These are phyloP conservation scores for Globisporangium nodosum DNA, from an alignment of 352 stramenopile genomes.

Conservation along the genomic window DNA sequence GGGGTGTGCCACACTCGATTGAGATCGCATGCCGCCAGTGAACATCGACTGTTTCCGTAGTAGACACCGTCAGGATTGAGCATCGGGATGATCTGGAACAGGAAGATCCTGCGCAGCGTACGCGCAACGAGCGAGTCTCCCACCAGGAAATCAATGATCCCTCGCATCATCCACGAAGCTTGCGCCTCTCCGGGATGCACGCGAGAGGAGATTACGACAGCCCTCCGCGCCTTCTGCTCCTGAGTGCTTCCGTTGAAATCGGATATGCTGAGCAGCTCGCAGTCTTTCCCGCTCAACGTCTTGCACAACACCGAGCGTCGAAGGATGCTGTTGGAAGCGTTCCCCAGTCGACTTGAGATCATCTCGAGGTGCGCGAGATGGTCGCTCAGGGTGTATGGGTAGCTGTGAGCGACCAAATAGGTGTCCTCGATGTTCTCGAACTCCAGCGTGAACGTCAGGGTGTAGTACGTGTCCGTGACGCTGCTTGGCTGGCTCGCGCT, in stretches of 20 bases:
- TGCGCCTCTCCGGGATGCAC: slow-evolving; percentile 90
- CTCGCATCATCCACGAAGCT: slow-evolving; percentile 93
- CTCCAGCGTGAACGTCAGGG: slow-evolving; percentile 84
- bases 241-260: slow-evolving; percentile 30
- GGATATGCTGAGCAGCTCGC: slow-evolving; percentile 74
- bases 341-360: slow-evolving; percentile 16
- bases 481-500: neutral
- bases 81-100: slow-evolving; percentile 92
- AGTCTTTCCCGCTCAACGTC: slow-evolving; percentile 50
- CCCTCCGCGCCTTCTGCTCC: slow-evolving; percentile 29
- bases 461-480: slow-evolving; percentile 58
- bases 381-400: slow-evolving; percentile 89
- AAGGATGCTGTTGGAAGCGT: slow-evolving; percentile 21
- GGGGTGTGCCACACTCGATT: slow-evolving; percentile 88
- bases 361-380: slow-evolving; percentile 55
- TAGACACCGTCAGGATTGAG: slow-evolving; percentile 94
- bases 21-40: slow-evolving; percentile 73
- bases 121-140: slow-evolving; percentile 49
- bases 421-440: slow-evolving; percentile 80
- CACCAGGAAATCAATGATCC: slow-evolving; percentile 88
- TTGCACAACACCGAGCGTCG: slow-evolving; percentile 46
- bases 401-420: slow-evolving; percentile 88
- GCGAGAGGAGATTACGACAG: slow-evolving; percentile 79
- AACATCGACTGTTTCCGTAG: slow-evolving; percentile 90
- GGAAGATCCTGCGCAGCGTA: slow-evolving; percentile 78